A percentile compares a stretch with the other conserved stretches of the same genome.
These are phyloP conservation scores for Cornus florida DNA, from an alignment of 148 eudicot species.

Conservation along the genomic window DNA sequence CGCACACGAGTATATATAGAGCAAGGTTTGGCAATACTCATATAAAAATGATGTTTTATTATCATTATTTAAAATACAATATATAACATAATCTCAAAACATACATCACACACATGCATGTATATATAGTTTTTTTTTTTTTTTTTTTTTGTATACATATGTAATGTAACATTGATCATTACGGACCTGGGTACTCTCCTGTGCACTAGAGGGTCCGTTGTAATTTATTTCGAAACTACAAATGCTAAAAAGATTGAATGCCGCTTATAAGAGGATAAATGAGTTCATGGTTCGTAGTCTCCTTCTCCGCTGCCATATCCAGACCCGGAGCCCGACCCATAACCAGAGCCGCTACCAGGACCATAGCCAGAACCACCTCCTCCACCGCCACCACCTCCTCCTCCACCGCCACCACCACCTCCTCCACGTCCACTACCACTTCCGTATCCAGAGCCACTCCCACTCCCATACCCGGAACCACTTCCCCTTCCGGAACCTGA, in stretches of 20 bases:
- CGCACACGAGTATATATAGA: too few species aligned
- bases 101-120: too few species aligned
- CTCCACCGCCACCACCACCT: constrained; percentile 17
- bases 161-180: not conserved
- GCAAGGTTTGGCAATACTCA: too few species aligned
- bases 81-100: too few species aligned
- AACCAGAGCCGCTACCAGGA: constrained; percentile 14
- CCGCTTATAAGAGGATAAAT: not conserved
- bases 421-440: constrained; percentile 5
- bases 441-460: not conserved
- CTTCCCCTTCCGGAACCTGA: not conserved
- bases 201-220: not conserved
- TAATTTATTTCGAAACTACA: not conserved
- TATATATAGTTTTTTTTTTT: too few species aligned
- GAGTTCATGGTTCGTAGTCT: not conserved
- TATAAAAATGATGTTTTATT: too few species aligned
- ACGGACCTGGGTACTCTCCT: too few species aligned
- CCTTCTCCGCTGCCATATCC: constrained; percentile 15
- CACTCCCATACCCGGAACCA: constrained; percentile 1
- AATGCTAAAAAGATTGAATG: not conserved
- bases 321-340: constrained; percentile 24
- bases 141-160: too few species aligned
- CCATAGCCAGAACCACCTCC: constrained; percentile 21
- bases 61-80: too few species aligned
- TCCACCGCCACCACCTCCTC: constrained; percentile 11